Conservation (phyloP, 192 early-diverging fungal genomes). For the Coemansia sp. region DNA sequence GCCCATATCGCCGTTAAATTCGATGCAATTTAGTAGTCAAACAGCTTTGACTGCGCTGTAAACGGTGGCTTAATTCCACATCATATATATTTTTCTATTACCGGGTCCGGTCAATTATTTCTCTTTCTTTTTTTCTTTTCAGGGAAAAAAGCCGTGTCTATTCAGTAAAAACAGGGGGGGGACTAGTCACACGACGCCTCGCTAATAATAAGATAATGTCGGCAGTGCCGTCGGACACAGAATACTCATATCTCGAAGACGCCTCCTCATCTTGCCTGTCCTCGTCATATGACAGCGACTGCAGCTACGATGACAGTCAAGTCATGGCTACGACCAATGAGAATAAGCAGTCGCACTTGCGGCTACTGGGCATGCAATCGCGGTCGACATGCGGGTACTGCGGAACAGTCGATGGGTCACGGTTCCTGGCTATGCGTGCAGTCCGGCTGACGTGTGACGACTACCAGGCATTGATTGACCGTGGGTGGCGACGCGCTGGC, state of each 20-base stretch:
- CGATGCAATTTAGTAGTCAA: not conserved
- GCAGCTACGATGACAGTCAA: not conserved
- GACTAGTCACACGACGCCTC: not conserved
- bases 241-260: conserved; percentile 1
- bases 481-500: conserved; percentile 56
- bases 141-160: no score
- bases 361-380: conserved; percentile 30
- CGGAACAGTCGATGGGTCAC: conserved; percentile 7
- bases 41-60: not conserved
- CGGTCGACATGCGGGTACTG: conserved; percentile 50
- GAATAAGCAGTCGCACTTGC: conserved; percentile 13
- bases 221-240: conserved; percentile 1
- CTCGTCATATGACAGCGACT: not conserved
- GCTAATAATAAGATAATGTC: not conserved
- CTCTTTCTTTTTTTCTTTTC: not conserved
- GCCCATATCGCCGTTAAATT: not conserved
- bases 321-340: not conserved
- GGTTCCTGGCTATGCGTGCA: conserved; percentile 6
- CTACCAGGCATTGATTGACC: conserved; percentile 53
- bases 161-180: no score
- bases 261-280: not conserved
- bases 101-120: not conserved
- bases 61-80: not conserved
- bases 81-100: not conserved
- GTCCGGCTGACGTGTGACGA: conserved; percentile 25